These are phyloP conservation scores for Aspergillus fischeri DNA, from an alignment of 2,329 filamentous ascomycete species.

Conservation along the genomic window DNA sequence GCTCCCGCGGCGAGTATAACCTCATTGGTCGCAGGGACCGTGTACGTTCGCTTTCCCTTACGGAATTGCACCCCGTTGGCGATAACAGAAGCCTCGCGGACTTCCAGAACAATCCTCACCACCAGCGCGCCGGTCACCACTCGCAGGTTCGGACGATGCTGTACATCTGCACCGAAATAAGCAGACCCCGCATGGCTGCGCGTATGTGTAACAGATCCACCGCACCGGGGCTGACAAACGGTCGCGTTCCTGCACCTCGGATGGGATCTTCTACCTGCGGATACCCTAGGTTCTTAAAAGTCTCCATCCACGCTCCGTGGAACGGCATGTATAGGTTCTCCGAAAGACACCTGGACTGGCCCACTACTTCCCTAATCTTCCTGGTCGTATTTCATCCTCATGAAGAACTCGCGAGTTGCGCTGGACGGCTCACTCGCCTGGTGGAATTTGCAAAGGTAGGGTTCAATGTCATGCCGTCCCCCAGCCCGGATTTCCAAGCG, in stretches of 20 bases:
- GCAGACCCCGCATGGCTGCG: constrained; percentile 15
- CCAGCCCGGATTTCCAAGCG: constrained; percentile 44
- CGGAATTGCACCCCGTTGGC: constrained; percentile 17
- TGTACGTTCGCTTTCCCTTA: constrained; percentile 14
- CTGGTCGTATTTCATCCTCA: no score
- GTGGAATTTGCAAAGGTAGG: constrained; percentile 47
- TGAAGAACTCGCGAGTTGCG: neutral
- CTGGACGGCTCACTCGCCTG: constrained; percentile 22
- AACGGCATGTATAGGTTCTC: constrained; percentile 15
- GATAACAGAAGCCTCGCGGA: neutral
- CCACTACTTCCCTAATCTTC: no score
- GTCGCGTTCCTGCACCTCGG: constrained; percentile 7
- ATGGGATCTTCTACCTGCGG: constrained; percentile 14
- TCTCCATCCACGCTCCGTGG: constrained; percentile 12
- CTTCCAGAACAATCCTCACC: constrained; percentile 10
- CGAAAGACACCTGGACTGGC: constrained; percentile 1
- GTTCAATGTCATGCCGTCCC: constrained; percentile 42
- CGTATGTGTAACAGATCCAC: constrained; percentile 12
- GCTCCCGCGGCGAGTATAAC: constrained; percentile 59
- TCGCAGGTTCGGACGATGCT: constrained; percentile 11
- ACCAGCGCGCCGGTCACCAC: constrained; percentile 15
- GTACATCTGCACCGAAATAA: constrained; percentile 9
- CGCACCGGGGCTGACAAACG: constrained; percentile 11
- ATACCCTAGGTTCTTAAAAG: constrained; percentile 12
- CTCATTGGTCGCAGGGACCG: constrained; percentile 42